Percentiles rank a stretch among this genome's conserved stretches.
Evolutionary conservation across 208 protist genomes (phyloP).

Genomic region (Leishmania lainsoni): DNA sequence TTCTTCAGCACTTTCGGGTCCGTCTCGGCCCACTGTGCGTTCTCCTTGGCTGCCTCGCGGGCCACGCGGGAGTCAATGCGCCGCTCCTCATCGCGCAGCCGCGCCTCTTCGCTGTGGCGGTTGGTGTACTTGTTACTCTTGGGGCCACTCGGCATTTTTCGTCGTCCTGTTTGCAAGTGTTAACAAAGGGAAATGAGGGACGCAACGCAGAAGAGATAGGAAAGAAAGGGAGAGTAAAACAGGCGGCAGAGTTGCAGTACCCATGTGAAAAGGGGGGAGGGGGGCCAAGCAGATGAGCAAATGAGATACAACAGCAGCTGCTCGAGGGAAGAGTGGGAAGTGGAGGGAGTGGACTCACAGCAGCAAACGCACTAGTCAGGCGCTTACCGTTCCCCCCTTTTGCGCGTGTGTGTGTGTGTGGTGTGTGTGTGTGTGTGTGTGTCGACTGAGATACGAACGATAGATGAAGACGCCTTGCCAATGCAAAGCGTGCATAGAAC

Average conservation of each 20-base stretch:
- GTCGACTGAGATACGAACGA: not conserved
- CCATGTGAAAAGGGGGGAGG: not conserved
- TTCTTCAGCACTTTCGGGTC: conserved; percentile 67
- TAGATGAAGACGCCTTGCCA: no score
- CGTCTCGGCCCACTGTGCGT: conserved; percentile 74
- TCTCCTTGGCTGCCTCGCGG: conserved; percentile 50
- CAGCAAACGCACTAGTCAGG: not conserved
- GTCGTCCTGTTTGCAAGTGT: not conserved
- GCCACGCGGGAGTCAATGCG: conserved; percentile 29
- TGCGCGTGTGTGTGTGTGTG: not conserved
- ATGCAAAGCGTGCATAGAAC: no score
- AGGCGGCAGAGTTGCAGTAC: not conserved
- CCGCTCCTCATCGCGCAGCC: conserved; percentile 70
- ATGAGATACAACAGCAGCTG: not conserved
- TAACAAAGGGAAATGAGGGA: not conserved
- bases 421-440: not conserved
- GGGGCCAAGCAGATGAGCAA: not conserved
- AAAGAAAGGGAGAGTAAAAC: not conserved
- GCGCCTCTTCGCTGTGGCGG: conserved; percentile 84
- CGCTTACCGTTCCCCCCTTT: not conserved
- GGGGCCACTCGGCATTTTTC: conserved; percentile 80
- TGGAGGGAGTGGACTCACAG: not conserved
- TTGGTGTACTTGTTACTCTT: conserved; percentile 88
- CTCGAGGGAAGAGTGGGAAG: not conserved
- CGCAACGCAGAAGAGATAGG: not conserved